Evolutionary conservation across 2,329 filamentous ascomycete species (phyloP), one percentile per base, ranked within the genome.

Genomic region (Aureobasidium lini): DNA sequence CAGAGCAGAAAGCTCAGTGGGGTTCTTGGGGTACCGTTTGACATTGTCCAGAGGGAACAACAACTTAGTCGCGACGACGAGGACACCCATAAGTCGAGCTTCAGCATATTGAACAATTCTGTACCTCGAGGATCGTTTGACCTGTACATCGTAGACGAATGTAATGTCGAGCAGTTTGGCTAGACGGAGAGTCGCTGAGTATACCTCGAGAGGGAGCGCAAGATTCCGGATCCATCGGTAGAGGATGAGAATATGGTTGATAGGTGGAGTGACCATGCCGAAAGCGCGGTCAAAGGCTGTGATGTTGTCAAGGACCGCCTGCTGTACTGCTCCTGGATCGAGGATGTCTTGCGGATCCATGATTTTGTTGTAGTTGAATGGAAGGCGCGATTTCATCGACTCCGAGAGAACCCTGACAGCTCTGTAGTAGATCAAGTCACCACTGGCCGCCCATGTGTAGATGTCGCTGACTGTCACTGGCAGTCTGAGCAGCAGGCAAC

Each of bases 21-120:
- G 64, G 16, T 76, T 77, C 37, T 68, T 71, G 7, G 79, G 81
- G 64, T 77, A 76, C 43, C 85, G 76, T 56, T 77, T 71, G 11
- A 79, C 67, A 23, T 76, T 75, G 66, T 90, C 84, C 46, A 96
- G 84, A 0, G 93, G 90, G 66, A 90, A 91, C 18, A 88, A 77
- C 2, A 96, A 71, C 66, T 96, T 96, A 3, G 87, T 84, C 4
- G 88, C 84, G 13, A 95, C 79, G 2, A 96, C 76, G 3, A 96
- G 71, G 3, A 90, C 75, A 4, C 85, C 79, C 59, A 90, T 77
- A 1, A 96, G 75, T 44, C 88, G 82, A 6, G 89, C 77, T 67
- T 97, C 94, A 0, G 94, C 90, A 62, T 87, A 81, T 53, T 84
- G 77, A 15, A 85, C 73, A 8, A 81, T 73, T 29, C 78, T 73